Base-by-base conservation (phyloP, 2,329 filamentous ascomycete species). In the Coniella lustricola region DNA sequence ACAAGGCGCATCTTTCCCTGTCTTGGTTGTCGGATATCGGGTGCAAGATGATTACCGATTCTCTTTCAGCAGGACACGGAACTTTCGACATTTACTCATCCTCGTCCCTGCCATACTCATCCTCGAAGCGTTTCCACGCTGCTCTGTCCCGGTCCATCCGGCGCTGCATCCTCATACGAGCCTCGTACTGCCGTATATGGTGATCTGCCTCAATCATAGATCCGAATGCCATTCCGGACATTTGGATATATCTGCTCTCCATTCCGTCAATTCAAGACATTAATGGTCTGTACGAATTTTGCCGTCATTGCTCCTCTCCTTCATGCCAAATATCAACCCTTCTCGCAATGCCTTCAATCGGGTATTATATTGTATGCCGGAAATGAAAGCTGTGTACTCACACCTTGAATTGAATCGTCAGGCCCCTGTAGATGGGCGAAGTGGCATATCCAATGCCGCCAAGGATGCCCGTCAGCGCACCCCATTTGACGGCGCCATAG, bases 161-260 rank as follows among this genome's bases (percentile, higher is more conserved):
- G 59, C 82, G 79, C 58, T 85, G 76, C 61, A 81, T 74, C 52
- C 85, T 72, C 54, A 89, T 69, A 38, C 71, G 70, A 12, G 80
- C 71, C 63, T 90, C 85, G 58, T 86, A 87, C 51, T 75, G 69
- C 45, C 83, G 75, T 57, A 90, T 71, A 43, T 82, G 74, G 48
- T 72, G 67, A 60, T 91, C 87, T 3, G 85, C 87, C 68, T 89
- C 84, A 46, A 90, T 75, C 75, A 87, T 86, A 59, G 81, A 76
- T 37, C 87, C 87, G 31, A 88, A 60, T n/a, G 86, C 82, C 86
- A 90, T 90, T 52, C 81, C 83, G n/a, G 83, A 87, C 84, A 90
- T 88, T 64, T 90, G 85, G 14, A 90, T 71, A 61, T 88, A 91
- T 25, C 87, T 90, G 25, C 25, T 29, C 25, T 29, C 25, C 5